Percentiles rank a stretch among this genome's conserved stretches.
Evolutionary conservation across 768 basidiomycete species (phyloP).

Genomic region (Rhodotorula kratochvilovae): DNA sequence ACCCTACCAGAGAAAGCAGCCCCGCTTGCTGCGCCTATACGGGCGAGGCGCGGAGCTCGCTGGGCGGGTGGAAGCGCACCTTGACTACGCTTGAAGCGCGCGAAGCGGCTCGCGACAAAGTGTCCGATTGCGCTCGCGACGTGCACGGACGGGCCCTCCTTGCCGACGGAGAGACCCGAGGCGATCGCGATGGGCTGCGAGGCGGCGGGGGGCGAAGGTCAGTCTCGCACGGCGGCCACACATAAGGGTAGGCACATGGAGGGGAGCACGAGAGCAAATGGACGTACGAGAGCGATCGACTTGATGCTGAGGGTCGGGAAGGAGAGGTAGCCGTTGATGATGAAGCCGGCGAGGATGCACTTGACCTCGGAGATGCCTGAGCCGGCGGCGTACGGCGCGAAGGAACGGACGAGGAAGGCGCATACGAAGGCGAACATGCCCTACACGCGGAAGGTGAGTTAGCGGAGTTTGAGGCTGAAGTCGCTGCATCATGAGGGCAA

Average conservation of each 20-base stretch:
- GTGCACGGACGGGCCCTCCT: conserved; percentile 97
- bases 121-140: conserved; percentile 91
- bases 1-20: conserved; percentile 52
- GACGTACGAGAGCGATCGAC: conserved; percentile 78
- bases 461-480: not conserved
- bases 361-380: conserved; percentile 99
- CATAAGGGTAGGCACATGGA: too few species aligned
- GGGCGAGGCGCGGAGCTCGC: too few species aligned
- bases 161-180: conserved; percentile 92
- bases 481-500: too few species aligned
- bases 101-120: conserved; percentile 78
- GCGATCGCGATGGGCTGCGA: conserved; percentile 88
- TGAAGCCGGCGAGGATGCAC: conserved; percentile 91
- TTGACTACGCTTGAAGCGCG: conserved; percentile 77
- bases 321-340: conserved; percentile 92
- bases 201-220: not conserved
- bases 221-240: not conserved
- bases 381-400: conserved; percentile 93
- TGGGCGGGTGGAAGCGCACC: conserved; percentile 52
- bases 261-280: not conserved
- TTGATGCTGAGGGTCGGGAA: conserved; percentile 88
- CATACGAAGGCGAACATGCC: conserved; percentile 75
- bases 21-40: too few species aligned
- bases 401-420: conserved; percentile 76
- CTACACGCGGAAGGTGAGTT: conserved; percentile 49